Percentiles rank a stretch among this genome's conserved stretches.
Evolutionary conservation across 2,329 filamentous ascomycete species (phyloP).

Genomic region (Neofusicoccum cordaticola): DNA sequence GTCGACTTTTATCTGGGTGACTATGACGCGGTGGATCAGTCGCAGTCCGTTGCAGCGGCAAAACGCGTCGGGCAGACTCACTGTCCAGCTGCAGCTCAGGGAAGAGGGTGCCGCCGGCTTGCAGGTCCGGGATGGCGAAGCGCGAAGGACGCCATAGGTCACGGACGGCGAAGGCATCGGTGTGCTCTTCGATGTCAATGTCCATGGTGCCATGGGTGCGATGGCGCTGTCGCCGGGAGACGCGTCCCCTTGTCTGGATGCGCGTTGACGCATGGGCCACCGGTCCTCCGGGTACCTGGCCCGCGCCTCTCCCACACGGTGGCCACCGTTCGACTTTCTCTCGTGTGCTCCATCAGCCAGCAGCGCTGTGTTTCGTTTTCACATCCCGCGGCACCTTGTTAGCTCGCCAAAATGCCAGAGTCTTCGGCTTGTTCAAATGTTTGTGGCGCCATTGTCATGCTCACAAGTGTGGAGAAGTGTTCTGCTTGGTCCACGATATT

Average conservation of each 20-base stretch:
- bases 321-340: neutral
- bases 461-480: too few species aligned
- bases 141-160: slow-evolving; percentile 59
- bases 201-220: slow-evolving; percentile 9
- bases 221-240: slow-evolving; percentile 1
- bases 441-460: too few species aligned
- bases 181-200: slow-evolving; percentile 31
- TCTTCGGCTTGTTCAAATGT: too few species aligned
- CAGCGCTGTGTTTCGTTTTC: neutral
- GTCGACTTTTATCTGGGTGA: slow-evolving; percentile 35
- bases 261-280: slow-evolving; percentile 3
- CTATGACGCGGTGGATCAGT: slow-evolving; percentile 28
- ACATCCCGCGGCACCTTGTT: too few species aligned
- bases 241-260: neutral
- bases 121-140: slow-evolving; percentile 33
- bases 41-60: slow-evolving; percentile 7
- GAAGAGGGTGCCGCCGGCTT: slow-evolving; percentile 29
- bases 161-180: slow-evolving; percentile 62
- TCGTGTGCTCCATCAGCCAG: neutral
- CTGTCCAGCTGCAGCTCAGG: slow-evolving; percentile 35
- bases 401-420: too few species aligned
- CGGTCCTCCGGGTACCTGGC: neutral
- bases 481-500: too few species aligned
- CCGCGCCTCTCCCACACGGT: neutral
- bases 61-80: slow-evolving; percentile 29